These are phyloP conservation scores for Spathaspora passalidarum DNA, from an alignment of 805 yeast species.

Conservation along the genomic window DNA sequence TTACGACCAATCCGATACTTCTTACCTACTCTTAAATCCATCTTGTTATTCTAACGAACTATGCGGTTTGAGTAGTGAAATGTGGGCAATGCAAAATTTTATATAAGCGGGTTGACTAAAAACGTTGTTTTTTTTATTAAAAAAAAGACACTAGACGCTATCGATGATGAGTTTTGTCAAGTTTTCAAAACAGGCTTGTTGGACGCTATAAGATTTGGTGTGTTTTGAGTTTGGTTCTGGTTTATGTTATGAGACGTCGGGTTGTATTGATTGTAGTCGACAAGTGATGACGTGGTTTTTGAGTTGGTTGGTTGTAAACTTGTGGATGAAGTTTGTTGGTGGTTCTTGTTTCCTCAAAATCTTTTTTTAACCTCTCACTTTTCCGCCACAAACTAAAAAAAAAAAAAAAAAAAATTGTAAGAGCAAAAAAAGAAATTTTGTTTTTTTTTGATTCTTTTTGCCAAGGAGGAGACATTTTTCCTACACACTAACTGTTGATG, in stretches of 20 bases:
- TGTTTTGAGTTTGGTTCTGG: not conserved
- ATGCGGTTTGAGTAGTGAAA: too few species aligned
- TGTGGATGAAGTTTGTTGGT: not conserved
- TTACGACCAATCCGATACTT: conserved; percentile 91
- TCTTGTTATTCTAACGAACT: too few species aligned
- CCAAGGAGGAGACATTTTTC: not conserved
- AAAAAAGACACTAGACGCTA: too few species aligned
- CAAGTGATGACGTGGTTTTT: not conserved
- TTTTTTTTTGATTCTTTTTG: not conserved
- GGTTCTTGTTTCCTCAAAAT: not conserved
- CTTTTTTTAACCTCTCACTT: not conserved
- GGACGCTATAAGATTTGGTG: not conserved
- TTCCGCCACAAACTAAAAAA: not conserved
- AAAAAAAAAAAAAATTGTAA: not conserved
- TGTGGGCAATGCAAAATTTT: too few species aligned
- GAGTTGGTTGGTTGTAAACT: not conserved
- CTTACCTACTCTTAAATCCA: conserved; percentile 61
- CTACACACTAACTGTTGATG: not conserved
- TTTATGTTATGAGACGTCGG: not conserved
- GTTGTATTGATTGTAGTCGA: not conserved
- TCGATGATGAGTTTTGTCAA: too few species aligned
- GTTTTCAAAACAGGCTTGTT: too few species aligned
- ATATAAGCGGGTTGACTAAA: too few species aligned
- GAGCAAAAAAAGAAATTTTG: not conserved
- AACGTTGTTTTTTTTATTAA: too few species aligned